These are phyloP conservation scores for Flagelloscypha sp. DNA, from an alignment of 768 basidiomycete genomes.

Conservation along the genomic window DNA sequence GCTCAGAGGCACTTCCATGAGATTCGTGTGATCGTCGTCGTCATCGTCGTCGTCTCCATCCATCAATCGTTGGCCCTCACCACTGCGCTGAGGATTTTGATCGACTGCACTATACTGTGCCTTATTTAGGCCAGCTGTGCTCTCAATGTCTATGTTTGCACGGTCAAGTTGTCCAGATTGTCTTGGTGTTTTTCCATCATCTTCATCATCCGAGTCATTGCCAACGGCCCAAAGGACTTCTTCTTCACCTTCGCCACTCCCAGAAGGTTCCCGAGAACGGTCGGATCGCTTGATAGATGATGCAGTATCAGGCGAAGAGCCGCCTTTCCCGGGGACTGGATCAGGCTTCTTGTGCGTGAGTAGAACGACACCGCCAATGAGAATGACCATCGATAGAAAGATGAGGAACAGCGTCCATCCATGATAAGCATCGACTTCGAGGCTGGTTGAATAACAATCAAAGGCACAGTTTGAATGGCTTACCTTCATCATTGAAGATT, in stretches of 20 bases:
- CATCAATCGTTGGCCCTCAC: too few species aligned
- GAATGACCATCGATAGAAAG: conserved; percentile 76
- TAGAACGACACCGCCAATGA: conserved; percentile 88
- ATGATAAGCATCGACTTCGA: conserved; percentile 75
- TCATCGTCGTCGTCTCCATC: too few species aligned
- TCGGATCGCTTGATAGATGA: conserved; percentile 20
- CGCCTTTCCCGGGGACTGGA: conserved; percentile 24
- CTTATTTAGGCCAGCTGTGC: too few species aligned
- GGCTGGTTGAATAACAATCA: conserved; percentile 70
- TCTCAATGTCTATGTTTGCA: too few species aligned
- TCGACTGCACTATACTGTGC: too few species aligned
- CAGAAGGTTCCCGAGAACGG: conserved; percentile 17
- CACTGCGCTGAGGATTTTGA: too few species aligned
- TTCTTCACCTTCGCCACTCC: conserved; percentile 30
- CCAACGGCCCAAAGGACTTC: conserved; percentile 66
- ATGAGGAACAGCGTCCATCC: conserved; percentile 87
- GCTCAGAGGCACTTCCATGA: too few species aligned
- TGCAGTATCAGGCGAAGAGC: conserved; percentile 19
- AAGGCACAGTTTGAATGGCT: conserved; percentile 1
- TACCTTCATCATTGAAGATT: conserved; percentile 5
- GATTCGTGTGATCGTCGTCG: too few species aligned
- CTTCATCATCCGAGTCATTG: conserved; percentile 63
- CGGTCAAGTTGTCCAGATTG: too few species aligned
- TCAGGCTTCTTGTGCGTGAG: conserved; percentile 90
- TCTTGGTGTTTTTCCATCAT: too few species aligned